Percentiles rank a stretch among this genome's conserved stretches.
Conservation (phyloP, 495 filamentous ascomycete genomes). For the Staphylotrichum longicolle region DNA sequence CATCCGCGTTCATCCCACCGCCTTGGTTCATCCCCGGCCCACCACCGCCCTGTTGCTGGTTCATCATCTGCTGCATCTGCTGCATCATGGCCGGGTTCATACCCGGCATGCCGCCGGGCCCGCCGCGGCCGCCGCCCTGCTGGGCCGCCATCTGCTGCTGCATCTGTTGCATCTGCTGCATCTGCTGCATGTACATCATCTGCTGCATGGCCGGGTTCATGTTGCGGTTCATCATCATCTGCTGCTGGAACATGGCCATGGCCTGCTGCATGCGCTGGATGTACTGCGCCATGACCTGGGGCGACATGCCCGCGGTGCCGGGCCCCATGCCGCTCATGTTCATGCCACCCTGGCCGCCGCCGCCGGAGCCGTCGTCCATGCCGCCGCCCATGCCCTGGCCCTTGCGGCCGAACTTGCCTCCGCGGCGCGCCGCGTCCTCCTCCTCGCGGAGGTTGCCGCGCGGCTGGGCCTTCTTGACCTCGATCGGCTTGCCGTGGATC, state of each 20-base stretch:
- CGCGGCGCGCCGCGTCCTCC: constrained; percentile 68
- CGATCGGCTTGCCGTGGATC: constrained; percentile 92
- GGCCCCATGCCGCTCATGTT: constrained; percentile 29
- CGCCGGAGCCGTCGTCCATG: constrained; percentile 24
- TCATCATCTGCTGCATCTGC: constrained; percentile 85
- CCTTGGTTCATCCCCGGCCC: constrained; percentile 15
- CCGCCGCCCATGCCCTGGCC: constrained; percentile 23
- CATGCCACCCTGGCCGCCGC: constrained; percentile 51
- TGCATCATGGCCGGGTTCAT: constrained; percentile 83
- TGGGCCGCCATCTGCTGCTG: constrained; percentile 20
- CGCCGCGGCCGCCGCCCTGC: constrained; percentile 36
- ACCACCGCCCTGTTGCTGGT: constrained; percentile 54
- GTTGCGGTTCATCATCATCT: constrained; percentile 62
- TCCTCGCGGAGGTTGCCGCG: constrained; percentile 92
- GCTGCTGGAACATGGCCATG: constrained; percentile 89
- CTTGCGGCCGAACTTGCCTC: constrained; percentile 48
- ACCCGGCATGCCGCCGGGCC: constrained; percentile 46
- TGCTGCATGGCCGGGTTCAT: constrained; percentile 66
- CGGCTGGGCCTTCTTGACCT: constrained; percentile 97
- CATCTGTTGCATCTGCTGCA: constrained; percentile 80
- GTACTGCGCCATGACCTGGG: constrained; percentile 96
- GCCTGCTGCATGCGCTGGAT: constrained; percentile 97
- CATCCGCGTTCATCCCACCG: too few species aligned
- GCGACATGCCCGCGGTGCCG: constrained; percentile 70
- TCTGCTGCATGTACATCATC: constrained; percentile 68